A percentile compares a stretch with the other conserved stretches of the same genome.
Conservation (phyloP, 352 stramenopile genomes). For the Pythium vanterpoolii region DNA sequence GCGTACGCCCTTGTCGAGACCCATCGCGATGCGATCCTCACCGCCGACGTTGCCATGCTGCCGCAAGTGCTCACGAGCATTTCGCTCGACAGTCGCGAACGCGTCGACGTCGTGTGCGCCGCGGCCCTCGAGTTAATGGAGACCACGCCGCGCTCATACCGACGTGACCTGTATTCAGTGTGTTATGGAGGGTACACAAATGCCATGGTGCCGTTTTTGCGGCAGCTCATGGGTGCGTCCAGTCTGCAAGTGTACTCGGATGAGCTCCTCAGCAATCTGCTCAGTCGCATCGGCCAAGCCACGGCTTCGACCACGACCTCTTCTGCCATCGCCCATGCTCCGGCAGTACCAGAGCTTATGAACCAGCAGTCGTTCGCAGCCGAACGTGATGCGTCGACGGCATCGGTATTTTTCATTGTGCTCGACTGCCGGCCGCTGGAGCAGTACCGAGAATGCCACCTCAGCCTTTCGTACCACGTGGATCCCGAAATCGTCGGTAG, state of each 20-base stretch:
- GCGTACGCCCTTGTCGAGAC: conserved; percentile 77
- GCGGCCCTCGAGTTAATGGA: conserved; percentile 54
- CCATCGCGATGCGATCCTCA: conserved; percentile 55
- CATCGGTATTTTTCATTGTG: conserved; percentile 74
- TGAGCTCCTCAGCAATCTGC: conserved; percentile 76
- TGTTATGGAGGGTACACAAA: conserved; percentile 79
- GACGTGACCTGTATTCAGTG: conserved; percentile 75
- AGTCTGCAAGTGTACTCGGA: conserved; percentile 81
- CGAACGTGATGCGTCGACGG: conserved; percentile 32
- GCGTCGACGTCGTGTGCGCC: conserved; percentile 58
- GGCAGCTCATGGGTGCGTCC: conserved; percentile 64
- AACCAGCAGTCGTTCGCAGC: conserved; percentile 32
- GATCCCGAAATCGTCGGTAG: conserved; percentile 71
- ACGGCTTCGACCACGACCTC: conserved; percentile 10
- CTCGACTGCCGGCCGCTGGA: conserved; percentile 75
- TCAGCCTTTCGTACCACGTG: conserved; percentile 86
- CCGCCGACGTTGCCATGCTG: conserved; percentile 69
- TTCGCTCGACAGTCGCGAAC: conserved; percentile 49
- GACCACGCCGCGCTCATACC: conserved; percentile 71
- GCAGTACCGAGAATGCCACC: conserved; percentile 74
- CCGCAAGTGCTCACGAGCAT: conserved; percentile 79
- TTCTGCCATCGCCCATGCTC: conserved; percentile 16
- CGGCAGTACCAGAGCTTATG: not conserved
- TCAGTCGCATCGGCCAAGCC: conserved; percentile 42
- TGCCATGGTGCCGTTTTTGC: conserved; percentile 60